Evolutionary conservation across 345 rosid genomes (phyloP).

Genomic region (Cochlearia excelsa): DNA sequence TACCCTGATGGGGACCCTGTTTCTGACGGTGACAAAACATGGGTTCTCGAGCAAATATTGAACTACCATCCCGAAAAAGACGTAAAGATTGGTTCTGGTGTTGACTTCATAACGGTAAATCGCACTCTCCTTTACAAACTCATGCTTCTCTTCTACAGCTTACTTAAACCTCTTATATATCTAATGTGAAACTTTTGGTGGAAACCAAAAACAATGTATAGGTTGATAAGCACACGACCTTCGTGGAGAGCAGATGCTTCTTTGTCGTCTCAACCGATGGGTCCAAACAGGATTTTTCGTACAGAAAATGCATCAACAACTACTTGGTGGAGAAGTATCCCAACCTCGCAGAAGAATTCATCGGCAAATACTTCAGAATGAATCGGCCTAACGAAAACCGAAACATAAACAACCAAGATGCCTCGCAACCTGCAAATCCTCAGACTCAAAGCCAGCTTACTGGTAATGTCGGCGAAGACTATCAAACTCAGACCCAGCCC

Average conservation of each 20-base stretch:
- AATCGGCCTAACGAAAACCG: slow-evolving; percentile 39
- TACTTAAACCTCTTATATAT: neutral
- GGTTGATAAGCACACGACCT: slow-evolving; percentile 64
- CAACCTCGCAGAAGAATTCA: slow-evolving; percentile 55
- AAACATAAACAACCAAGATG: slow-evolving; percentile 37
- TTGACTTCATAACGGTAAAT: slow-evolving; percentile 73
- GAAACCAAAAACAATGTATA: slow-evolving; percentile 27
- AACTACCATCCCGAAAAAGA: slow-evolving; percentile 77
- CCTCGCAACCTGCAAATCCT: slow-evolving; percentile 29
- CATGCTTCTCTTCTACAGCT: slow-evolving; percentile 11
- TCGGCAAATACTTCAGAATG: slow-evolving; percentile 54
- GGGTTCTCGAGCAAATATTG: slow-evolving; percentile 58
- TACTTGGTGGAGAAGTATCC: slow-evolving; percentile 62
- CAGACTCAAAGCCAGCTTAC: neutral
- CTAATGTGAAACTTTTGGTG: slow-evolving; percentile 14
- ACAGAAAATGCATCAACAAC: slow-evolving; percentile 64
- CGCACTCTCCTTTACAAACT: neutral
- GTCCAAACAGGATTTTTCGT: slow-evolving; percentile 67
- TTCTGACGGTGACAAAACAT: slow-evolving; percentile 62
- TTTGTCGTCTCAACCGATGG: slow-evolving; percentile 72
- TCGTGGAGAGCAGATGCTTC: slow-evolving; percentile 66
- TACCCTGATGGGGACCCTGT: slow-evolving; percentile 77
- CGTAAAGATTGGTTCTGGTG: slow-evolving; percentile 64
- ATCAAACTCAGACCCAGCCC: slow-evolving; percentile 5
- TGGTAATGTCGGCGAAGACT: slow-evolving; percentile 9